phyloP scores from a whole-genome alignment of 2,329 filamentous ascomycete genomes.

The Aspergillus neoniger region DNA sequence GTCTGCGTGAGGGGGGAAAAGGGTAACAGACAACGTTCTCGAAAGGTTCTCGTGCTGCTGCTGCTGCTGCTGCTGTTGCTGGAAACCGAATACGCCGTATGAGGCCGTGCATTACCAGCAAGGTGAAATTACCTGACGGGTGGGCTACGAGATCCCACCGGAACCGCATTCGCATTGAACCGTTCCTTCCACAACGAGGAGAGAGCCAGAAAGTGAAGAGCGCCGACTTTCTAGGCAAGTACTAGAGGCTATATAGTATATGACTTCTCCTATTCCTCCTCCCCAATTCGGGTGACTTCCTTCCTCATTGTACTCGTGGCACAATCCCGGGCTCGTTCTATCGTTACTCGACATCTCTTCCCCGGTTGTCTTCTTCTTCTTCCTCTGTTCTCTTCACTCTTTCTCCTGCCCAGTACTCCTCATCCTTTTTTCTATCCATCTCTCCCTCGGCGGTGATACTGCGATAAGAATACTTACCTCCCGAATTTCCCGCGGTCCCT shows the following conservation, averaged over 20 bases:
- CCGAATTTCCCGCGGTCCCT: constrained; percentile 15
- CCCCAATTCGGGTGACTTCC: not conserved
- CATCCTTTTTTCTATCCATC: constrained; percentile 7
- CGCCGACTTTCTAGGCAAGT: not conserved
- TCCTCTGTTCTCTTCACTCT: constrained; percentile 7
- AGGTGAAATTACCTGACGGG: not conserved
- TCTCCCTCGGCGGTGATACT: constrained; percentile 2
- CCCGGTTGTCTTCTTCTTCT: not conserved
- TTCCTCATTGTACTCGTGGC: constrained; percentile 4
- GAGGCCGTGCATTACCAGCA: not conserved
- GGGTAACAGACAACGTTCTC: not conserved
- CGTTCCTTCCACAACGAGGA: not conserved
- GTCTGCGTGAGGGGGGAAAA: no score
- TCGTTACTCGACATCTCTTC: not conserved
- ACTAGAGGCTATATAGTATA: not conserved
- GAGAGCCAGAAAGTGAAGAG: not conserved
- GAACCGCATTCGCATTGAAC: not conserved
- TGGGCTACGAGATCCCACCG: not conserved
- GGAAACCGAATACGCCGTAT: not conserved
- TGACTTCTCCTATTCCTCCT: constrained; percentile 1
- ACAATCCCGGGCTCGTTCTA: constrained; percentile 1
- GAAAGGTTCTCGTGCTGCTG: not conserved
- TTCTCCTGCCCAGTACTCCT: constrained; percentile 5
- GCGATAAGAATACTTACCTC: no score
- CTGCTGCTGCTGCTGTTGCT: not conserved